Conservation (phyloP, 73 alveolate genomes). For the Uronychia setigera region DNA sequence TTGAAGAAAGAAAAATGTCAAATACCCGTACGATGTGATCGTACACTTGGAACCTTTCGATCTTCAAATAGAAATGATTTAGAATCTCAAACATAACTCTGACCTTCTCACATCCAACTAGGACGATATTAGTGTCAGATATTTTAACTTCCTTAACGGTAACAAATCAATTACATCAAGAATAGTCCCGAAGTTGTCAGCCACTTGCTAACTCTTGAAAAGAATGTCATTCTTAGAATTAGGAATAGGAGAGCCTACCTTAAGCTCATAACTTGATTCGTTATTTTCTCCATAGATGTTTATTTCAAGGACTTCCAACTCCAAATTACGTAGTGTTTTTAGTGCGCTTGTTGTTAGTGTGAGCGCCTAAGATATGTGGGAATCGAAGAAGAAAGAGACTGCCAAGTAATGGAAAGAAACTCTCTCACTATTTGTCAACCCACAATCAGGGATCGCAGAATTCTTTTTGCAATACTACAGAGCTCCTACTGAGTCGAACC, state of each 20-base stretch:
- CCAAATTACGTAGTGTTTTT: neutral
- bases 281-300: neutral
- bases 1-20: neutral
- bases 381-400: neutral
- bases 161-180: too few relatives aligned
- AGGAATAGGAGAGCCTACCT: too few relatives aligned
- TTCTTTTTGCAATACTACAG: neutral
- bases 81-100: neutral
- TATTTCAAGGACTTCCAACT: neutral
- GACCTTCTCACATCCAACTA: neutral
- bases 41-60: neutral
- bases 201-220: too few relatives aligned
- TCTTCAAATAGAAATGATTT: neutral
- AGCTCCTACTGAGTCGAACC: conserved; percentile 1
- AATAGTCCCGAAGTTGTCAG: too few relatives aligned
- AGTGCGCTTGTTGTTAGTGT: neutral
- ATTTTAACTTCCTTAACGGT: neutral
- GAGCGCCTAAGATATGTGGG: neutral
- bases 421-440: neutral
- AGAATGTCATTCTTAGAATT: too few relatives aligned
- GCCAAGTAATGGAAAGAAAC: neutral
- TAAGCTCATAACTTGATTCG: neutral
- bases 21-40: neutral
- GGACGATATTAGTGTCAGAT: neutral
- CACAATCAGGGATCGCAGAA: neutral